Base-by-base conservation (phyloP, 345 rosid genomes). In the Euclidium syriacum region DNA sequence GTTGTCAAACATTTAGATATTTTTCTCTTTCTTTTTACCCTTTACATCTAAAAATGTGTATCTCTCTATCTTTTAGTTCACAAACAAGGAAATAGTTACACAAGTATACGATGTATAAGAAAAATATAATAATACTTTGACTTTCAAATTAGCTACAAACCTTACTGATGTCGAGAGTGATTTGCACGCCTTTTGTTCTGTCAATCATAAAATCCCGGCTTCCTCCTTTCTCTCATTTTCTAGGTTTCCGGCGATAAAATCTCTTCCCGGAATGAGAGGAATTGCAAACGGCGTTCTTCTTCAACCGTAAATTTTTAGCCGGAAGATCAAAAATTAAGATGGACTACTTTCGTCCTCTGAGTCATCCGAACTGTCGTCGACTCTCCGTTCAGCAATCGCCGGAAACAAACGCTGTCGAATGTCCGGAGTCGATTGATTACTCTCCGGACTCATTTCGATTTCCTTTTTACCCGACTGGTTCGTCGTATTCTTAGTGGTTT, bases 351-450 rank as follows among this genome's bases (percentile, higher is more conserved):
- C 20, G 8, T 68, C 30, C 6, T 84, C 90, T 44, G 96, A 84
- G 74, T 86, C 79, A 43, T 72, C 76, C 14, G 87, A 82, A 70
- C 64, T 61, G 15, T 81, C 75, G 15, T 81, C 75, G 17, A 49
- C 25, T 53, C 78, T 80, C 60, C 79, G 82, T 57, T 77, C 89
- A 36, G 62, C 64, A 48, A 88, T 84, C 7, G 84, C 90, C 46
- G 95, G 96, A 67, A 91, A 85, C 18, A 88, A 78, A 60, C 70
- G 64, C 30, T 65, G 75, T 47, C 64, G 70, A 46, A 73, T 42
- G 34, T 85, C 90, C 19, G 63, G 9, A 3, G 81, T 60, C 26
- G 76, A 75, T 47, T 75, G 82, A 24, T 22, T 67, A 59, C 58
- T 54, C 23, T 76, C 83, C 23, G 48, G 52, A 36, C 73, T 52